phyloP scores from a whole-genome alignment of 2,329 filamentous ascomycete genomes.

The Claviceps sp. region DNA sequence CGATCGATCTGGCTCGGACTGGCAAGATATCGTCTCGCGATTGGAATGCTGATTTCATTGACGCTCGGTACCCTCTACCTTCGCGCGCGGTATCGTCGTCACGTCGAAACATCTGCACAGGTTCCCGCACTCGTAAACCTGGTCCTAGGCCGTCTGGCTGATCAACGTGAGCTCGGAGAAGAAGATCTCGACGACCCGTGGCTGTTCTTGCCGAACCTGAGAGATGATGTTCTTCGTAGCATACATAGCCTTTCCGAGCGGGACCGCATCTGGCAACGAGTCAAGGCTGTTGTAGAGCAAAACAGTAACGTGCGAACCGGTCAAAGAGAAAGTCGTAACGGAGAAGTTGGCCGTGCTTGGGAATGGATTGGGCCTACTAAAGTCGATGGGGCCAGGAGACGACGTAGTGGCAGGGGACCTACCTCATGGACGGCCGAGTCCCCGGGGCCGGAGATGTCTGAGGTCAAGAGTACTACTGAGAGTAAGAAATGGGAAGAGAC shows the following conservation, averaged over 20 bases:
- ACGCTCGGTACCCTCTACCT: slow-evolving; percentile 45
- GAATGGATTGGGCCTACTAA: slow-evolving; percentile 53
- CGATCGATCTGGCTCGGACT: slow-evolving; percentile 65
- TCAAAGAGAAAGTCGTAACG: slow-evolving; percentile 53
- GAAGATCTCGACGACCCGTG: slow-evolving; percentile 57
- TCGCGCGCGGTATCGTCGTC: slow-evolving; percentile 48
- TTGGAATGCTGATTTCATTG: slow-evolving; percentile 50
- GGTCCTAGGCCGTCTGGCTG: slow-evolving; percentile 72
- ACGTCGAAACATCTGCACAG: slow-evolving; percentile 51
- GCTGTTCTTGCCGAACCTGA: slow-evolving; percentile 75
- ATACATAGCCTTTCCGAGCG: slow-evolving; percentile 66
- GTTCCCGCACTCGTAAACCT: slow-evolving; percentile 74
- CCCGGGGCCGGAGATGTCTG: slow-evolving; percentile 19
- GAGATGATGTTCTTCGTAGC: slow-evolving; percentile 78
- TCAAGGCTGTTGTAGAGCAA: slow-evolving; percentile 74
- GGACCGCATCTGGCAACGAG: slow-evolving; percentile 72
- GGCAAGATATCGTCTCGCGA: slow-evolving; percentile 77
- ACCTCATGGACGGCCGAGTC: slow-evolving; percentile 30
- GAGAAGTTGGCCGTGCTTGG: slow-evolving; percentile 54
- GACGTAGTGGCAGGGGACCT: slow-evolving; percentile 31
- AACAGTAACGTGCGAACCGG: slow-evolving; percentile 80
- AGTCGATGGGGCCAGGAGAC: slow-evolving; percentile 29
- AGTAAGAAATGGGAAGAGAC: slow-evolving; percentile 28
- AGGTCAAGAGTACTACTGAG: slow-evolving; percentile 12
- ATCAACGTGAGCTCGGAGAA: slow-evolving; percentile 71